Percentiles rank a stretch among this genome's conserved stretches.
Conservation (phyloP, 2,329 filamentous ascomycete species). For the Dactylellina parvicollis region DNA sequence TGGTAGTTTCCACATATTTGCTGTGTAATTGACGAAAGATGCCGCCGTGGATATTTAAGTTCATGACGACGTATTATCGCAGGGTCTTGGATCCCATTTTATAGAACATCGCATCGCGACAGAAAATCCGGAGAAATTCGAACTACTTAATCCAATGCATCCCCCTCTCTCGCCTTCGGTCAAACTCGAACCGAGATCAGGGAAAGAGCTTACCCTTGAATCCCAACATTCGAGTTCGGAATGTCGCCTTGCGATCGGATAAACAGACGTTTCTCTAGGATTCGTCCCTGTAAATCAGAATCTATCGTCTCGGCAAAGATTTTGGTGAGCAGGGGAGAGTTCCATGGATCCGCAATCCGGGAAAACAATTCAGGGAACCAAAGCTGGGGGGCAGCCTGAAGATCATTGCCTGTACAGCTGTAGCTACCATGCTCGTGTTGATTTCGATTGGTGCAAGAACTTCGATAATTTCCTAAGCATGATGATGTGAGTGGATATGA, state of each 20-base stretch:
- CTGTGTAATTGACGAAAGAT: neutral
- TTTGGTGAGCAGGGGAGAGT: too few relatives aligned
- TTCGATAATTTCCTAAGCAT: too few relatives aligned
- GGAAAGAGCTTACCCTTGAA: neutral
- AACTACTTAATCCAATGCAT: too few relatives aligned
- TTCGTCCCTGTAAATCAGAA: neutral
- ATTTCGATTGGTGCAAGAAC: slow-evolving; percentile 13
- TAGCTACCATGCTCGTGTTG: neutral
- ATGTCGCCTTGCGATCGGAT: neutral
- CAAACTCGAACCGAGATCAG: neutral
- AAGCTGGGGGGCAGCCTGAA: too few relatives aligned
- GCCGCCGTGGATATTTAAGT: neutral
- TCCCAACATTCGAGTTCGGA: too few relatives aligned
- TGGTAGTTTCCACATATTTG: neutral
- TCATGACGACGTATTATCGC: neutral
- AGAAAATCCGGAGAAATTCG: neutral
- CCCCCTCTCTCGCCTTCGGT: too few relatives aligned
- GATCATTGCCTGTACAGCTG: too few relatives aligned
- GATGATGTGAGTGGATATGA: too few relatives aligned
- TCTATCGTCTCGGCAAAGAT: neutral
- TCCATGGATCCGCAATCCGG: too few relatives aligned
- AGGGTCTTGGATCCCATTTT: neutral
- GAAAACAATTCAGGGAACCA: too few relatives aligned
- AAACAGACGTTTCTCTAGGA: neutral
- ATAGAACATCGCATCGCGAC: neutral